Base-by-base conservation (phyloP, 2,329 filamentous ascomycete species). In the Clathrospora elynae region DNA sequence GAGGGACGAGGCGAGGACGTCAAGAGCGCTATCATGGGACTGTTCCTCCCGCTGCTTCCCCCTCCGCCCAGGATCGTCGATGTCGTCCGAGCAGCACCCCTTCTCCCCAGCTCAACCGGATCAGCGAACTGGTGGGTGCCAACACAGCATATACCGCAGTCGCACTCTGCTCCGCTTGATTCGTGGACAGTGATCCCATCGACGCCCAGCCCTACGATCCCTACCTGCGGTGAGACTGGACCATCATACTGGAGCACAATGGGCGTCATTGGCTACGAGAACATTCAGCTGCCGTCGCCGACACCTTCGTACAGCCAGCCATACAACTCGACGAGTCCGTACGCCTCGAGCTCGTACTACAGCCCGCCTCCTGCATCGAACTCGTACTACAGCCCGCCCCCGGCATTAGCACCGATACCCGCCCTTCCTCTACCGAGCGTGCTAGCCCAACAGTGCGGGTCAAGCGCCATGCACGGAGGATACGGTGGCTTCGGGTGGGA, bases 1-100 rank as follows among this genome's bases (percentile, higher is more conserved):
- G 87, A 87, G 66, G 91, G 91, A 56, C 88, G 89, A 75, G 90
- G 89, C 67, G 90, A 96, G 59, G 90, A 96, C 60, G 92, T 96
- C 73, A 96, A 96, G 82, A 84, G 78, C 64, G 85, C 82, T 69
- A 86, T 99, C 74, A 81, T 88, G 78, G 83, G 80, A 61, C 79
- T 97, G 65, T 90, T 96, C 78, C 87, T 82, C 51, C 84, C 91
- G 71, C 84, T 95, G 43, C 80, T 97, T 54, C 82, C 95, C 49
- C 91, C 89, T 46, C 90, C 90, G 59, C 92, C 91, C 37, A 86
- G 89, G 70, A 84, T 95, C 57, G 84, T 96, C 70, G 90, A 96
- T 70, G 84, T 95, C 57, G 83, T 96, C 66, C 88, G 89, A 65
- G 90, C 91, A 57, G 87, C 87, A 50, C 86, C 90, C 26, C 78